Percentiles rank a stretch among this genome's conserved stretches.
Conservation (phyloP, 257 asterid genomes). For the Capsicum chinense region DNA sequence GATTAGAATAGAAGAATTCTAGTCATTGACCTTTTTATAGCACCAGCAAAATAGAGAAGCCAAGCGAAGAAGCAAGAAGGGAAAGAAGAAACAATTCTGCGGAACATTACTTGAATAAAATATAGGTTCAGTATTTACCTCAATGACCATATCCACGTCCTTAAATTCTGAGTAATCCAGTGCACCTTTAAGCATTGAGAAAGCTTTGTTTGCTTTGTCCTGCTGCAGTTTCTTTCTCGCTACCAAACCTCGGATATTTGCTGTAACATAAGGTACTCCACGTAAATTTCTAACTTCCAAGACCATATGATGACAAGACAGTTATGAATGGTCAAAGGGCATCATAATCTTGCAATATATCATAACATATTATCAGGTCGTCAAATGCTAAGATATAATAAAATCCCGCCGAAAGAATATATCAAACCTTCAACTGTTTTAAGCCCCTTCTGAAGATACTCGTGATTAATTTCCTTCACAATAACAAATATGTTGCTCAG, state of each 20-base stretch:
- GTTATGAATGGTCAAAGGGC: conserved; percentile 21
- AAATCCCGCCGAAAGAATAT: conserved; percentile 2
- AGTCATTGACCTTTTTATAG: not conserved
- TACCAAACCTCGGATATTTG: conserved; percentile 71
- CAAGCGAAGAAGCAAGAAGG: conserved; percentile 1
- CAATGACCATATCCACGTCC: conserved; percentile 95
- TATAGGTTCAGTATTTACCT: conserved; percentile 49
- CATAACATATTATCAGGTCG: conserved; percentile 19
- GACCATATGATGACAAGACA: conserved; percentile 19
- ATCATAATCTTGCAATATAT: not conserved
- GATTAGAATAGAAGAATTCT: not conserved
- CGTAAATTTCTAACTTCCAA: conserved; percentile 23
- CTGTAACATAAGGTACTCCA: conserved; percentile 51
- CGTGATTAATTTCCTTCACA: conserved; percentile 87
- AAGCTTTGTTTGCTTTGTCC: conserved; percentile 77
- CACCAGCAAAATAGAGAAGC: not conserved
- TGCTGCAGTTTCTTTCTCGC: conserved; percentile 70
- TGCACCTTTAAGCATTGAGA: conserved; percentile 73
- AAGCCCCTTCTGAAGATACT: conserved; percentile 86
- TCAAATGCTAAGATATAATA: conserved; percentile 12
- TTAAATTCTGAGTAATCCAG: conserved; percentile 83
- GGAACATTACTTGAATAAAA: conserved; percentile 16
- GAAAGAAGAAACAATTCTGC: not conserved
- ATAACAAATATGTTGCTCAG: conserved; percentile 65
- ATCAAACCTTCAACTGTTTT: conserved; percentile 73